Evolutionary conservation across 192 early-diverging fungal genomes (phyloP).

Genomic region (Entomortierella parvispora): DNA sequence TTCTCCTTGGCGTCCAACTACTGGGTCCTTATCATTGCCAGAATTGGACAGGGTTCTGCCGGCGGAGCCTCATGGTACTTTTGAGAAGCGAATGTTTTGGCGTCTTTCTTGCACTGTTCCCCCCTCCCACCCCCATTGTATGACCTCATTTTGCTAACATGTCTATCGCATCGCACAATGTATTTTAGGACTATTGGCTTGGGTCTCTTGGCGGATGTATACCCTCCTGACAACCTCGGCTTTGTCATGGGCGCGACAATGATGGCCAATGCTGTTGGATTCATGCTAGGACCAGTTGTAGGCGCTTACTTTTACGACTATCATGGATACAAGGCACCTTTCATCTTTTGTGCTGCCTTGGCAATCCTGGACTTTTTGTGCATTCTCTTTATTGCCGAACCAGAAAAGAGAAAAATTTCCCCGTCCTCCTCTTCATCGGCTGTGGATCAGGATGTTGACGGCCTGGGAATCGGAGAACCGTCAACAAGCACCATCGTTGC

Average conservation of each 20-base stretch:
- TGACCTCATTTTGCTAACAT: not conserved
- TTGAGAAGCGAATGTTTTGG: not conserved
- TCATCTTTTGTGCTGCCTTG: constrained; percentile 73
- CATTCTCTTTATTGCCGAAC: constrained; percentile 71
- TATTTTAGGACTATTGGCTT: constrained; percentile 69
- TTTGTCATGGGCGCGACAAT: constrained; percentile 79
- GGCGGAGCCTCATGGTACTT: constrained; percentile 76
- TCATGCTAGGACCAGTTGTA: constrained; percentile 73
- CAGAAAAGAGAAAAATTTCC: constrained; percentile 46
- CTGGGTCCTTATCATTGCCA: constrained; percentile 72
- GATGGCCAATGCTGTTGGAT: constrained; percentile 73
- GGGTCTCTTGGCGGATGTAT: constrained; percentile 79
- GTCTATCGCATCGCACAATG: not conserved
- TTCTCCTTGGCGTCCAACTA: constrained; percentile 74
- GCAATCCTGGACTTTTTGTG: constrained; percentile 68
- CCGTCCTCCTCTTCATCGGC: not conserved
- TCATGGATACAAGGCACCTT: constrained; percentile 74
- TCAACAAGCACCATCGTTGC: constrained; percentile 34
- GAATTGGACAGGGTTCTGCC: constrained; percentile 77
- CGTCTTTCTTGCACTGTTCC: not conserved
- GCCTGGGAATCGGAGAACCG: constrained; percentile 11
- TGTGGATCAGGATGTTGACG: constrained; percentile 19
- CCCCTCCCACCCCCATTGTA: not conserved
- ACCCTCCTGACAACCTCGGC: constrained; percentile 66
- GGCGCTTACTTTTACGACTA: constrained; percentile 73